phyloP scores from a whole-genome alignment of 2,329 filamentous ascomycete species.

The Fusarium euwallaceae region DNA sequence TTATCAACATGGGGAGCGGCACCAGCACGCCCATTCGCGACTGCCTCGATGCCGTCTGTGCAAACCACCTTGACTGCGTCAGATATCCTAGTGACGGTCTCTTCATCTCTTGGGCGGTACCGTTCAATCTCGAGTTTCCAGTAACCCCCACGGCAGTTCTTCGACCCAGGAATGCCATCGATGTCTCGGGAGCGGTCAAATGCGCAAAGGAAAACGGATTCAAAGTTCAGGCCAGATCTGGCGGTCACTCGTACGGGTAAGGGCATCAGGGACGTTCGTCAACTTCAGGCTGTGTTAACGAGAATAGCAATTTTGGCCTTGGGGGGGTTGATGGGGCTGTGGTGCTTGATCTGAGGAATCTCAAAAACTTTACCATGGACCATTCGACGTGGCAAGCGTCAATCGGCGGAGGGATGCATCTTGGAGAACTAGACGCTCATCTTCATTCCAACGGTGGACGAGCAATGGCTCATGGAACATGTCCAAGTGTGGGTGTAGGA shows the following conservation, averaged over 20 bases:
- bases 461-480: slow-evolving; percentile 72
- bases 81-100: slow-evolving; percentile 58
- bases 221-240: slow-evolving; percentile 72
- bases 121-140: slow-evolving; percentile 65
- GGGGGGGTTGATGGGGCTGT: slow-evolving; percentile 65
- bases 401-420: slow-evolving; percentile 66
- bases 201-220: slow-evolving; percentile 65
- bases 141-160: slow-evolving; percentile 69
- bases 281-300: background rate
- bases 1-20: slow-evolving; percentile 57
- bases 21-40: slow-evolving; percentile 56
- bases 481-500: slow-evolving; percentile 70
- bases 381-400: slow-evolving; percentile 65
- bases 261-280: slow-evolving; percentile 11
- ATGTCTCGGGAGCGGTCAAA: slow-evolving; percentile 69
- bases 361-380: slow-evolving; percentile 68
- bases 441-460: slow-evolving; percentile 65
- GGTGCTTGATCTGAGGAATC: slow-evolving; percentile 66
- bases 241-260: slow-evolving; percentile 74
- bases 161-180: slow-evolving; percentile 63
- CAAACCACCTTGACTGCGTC: slow-evolving; percentile 60
- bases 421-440: slow-evolving; percentile 64
- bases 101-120: slow-evolving; percentile 64
- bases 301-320: slow-evolving; percentile 56
- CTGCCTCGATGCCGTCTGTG: slow-evolving; percentile 63